Conservation (phyloP, 192 early-diverging fungal species). For the Coemansia sp. region DNA sequence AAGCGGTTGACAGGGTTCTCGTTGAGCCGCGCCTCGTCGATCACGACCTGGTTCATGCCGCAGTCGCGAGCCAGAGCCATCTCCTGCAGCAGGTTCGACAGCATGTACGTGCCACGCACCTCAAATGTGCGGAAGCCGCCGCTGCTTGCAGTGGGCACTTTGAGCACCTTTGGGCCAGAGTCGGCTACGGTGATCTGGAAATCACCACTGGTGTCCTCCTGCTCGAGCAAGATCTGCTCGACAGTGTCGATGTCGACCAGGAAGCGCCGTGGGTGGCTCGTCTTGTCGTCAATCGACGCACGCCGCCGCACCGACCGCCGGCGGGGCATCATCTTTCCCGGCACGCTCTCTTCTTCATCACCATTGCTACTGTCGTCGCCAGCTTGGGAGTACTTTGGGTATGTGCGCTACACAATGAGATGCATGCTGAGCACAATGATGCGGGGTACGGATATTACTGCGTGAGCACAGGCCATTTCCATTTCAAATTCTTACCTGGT, state of each 20-base stretch:
- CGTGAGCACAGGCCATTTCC: background rate
- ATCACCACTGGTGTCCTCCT: slow-evolving; percentile 95
- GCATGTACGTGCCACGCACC: slow-evolving; percentile 90
- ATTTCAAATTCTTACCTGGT: slow-evolving; percentile 28
- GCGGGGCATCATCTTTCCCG: background rate
- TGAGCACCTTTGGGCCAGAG: slow-evolving; percentile 84
- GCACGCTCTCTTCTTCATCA: background rate
- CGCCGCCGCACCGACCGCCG: slow-evolving; percentile 37
- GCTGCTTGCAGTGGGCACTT: slow-evolving; percentile 80
- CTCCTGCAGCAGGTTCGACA: slow-evolving; percentile 95
- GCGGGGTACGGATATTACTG: slow-evolving; percentile 1
- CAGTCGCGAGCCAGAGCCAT: slow-evolving; percentile 86
- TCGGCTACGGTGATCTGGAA: slow-evolving; percentile 94
- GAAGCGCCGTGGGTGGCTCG: slow-evolving; percentile 67
- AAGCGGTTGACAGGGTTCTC: slow-evolving; percentile 94
- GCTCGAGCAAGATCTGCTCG: slow-evolving; percentile 73
- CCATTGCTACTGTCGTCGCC: background rate
- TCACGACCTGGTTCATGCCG: slow-evolving; percentile 80
- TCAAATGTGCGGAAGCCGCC: slow-evolving; percentile 86
- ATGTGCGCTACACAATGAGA: slow-evolving; percentile 8
- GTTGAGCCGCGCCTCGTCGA: slow-evolving; percentile 86
- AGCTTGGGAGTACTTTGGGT: slow-evolving; percentile 8
- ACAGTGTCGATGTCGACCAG: slow-evolving; percentile 85
- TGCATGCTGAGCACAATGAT: background rate
- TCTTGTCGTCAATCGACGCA: slow-evolving; percentile 64